These are phyloP conservation scores for Chaetomium sp. DNA, from an alignment of 2,329 filamentous ascomycete species.

Conservation along the genomic window DNA sequence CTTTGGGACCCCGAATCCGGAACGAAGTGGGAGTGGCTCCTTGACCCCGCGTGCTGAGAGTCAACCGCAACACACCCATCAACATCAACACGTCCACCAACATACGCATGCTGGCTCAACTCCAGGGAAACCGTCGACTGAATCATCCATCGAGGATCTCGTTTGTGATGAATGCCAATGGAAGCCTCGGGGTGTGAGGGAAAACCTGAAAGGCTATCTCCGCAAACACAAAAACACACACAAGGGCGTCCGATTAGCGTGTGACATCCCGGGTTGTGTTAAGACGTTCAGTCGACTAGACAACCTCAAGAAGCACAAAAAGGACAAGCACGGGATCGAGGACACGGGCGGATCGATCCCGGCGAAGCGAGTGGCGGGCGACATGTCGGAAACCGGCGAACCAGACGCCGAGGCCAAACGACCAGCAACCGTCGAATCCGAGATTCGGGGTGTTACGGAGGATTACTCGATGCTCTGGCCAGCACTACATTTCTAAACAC, in stretches of 20 bases:
- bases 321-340: slow-evolving; percentile 27
- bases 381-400: slow-evolving; percentile 12
- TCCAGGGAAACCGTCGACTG: slow-evolving; percentile 5
- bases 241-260: slow-evolving; percentile 24
- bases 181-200: slow-evolving; percentile 26
- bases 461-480: slow-evolving; percentile 26
- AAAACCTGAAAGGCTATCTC: slow-evolving; percentile 27
- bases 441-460: slow-evolving; percentile 16
- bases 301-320: slow-evolving; percentile 28
- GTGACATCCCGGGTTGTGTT: slow-evolving; percentile 24
- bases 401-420: slow-evolving; percentile 12
- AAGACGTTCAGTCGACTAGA: slow-evolving; percentile 28
- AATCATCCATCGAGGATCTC: slow-evolving; percentile 22
- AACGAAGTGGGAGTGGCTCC: slow-evolving; percentile 7
- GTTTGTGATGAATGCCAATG: slow-evolving; percentile 27
- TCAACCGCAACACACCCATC: slow-evolving; percentile 1
- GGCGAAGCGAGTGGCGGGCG: slow-evolving; percentile 16
- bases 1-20: slow-evolving; percentile 12
- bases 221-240: slow-evolving; percentile 30
- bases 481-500: slow-evolving; percentile 21
- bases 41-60: slow-evolving; percentile 10
- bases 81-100: neutral
- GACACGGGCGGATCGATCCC: slow-evolving; percentile 16
- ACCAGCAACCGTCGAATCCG: slow-evolving; percentile 15
- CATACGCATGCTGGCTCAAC: slow-evolving; percentile 7